phyloP scores from a whole-genome alignment of 768 basidiomycete genomes.

The Crepidotus variabilis region DNA sequence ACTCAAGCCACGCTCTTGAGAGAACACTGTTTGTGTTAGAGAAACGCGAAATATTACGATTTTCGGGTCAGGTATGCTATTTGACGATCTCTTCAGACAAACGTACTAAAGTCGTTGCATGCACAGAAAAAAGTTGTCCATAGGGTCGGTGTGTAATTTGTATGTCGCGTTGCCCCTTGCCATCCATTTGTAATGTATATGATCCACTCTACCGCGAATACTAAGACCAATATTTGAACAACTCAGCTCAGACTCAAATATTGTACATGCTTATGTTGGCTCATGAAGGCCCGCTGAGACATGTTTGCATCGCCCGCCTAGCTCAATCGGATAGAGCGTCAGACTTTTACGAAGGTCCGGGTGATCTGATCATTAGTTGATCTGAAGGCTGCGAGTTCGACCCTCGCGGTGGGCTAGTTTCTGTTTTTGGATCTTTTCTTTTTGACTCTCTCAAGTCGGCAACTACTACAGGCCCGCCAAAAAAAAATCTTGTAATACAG shows the following conservation, averaged over 20 bases:
- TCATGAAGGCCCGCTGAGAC: background rate
- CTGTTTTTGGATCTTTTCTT: background rate
- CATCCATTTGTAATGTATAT: background rate
- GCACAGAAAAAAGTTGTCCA: constrained; percentile 45
- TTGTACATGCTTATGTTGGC: too few relatives aligned
- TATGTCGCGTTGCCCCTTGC: background rate
- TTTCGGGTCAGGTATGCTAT: constrained; percentile 61
- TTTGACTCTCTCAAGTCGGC: background rate
- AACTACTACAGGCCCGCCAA: background rate
- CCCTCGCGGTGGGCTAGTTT: constrained; percentile 73
- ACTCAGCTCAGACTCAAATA: too few relatives aligned
- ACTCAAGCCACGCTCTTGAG: constrained; percentile 87
- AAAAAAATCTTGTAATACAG: background rate
- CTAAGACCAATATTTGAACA: too few relatives aligned
- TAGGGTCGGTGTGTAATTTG: constrained; percentile 14
- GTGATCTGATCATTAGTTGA: constrained; percentile 16
- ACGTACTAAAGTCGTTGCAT: background rate
- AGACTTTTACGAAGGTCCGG: constrained; percentile 33
- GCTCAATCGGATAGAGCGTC: constrained; percentile 71
- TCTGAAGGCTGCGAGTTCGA: constrained; percentile 86
- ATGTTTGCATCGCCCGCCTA: constrained; percentile 41
- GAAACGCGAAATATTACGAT: constrained; percentile 92
- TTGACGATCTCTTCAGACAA: background rate
- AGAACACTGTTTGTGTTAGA: constrained; percentile 88
- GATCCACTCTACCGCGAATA: too few relatives aligned